Evolutionary conservation across 257 asterid genomes (phyloP).

Genomic region (Rubia yunnanensis): DNA sequence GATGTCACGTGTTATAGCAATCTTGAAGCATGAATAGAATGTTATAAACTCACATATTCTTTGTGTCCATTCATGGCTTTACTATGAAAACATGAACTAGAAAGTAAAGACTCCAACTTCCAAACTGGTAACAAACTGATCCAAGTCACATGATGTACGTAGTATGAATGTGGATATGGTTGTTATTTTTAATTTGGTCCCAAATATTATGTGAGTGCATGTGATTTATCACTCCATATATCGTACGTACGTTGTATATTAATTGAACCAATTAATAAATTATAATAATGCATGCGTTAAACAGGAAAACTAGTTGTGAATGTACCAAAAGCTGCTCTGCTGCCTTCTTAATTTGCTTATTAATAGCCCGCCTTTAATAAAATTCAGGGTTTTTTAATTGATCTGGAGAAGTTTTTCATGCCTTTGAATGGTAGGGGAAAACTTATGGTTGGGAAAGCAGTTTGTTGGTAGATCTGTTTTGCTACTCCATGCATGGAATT

Average conservation of each 20-base stretch:
- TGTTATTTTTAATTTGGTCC: conserved; percentile 3
- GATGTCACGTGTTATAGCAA: too few relatives aligned
- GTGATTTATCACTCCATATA: neutral
- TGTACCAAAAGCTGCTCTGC: neutral
- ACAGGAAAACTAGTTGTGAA: neutral
- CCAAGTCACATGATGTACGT: conserved; percentile 4
- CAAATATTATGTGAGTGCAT: neutral
- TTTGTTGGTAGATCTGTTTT: neutral
- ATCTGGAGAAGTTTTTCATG: too few relatives aligned
- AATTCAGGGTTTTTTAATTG: too few relatives aligned
- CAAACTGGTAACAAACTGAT: neutral
- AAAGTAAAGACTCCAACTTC: neutral
- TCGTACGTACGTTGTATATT: neutral
- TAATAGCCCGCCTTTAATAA: too few relatives aligned
- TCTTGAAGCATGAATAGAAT: too few relatives aligned
- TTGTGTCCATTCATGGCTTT: neutral
- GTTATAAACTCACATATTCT: neutral
- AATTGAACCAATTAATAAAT: neutral
- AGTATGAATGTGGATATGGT: neutral
- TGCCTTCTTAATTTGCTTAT: neutral
- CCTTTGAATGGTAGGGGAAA: neutral
- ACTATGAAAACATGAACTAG: neutral
- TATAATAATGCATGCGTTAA: neutral
- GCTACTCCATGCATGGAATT: too few relatives aligned
- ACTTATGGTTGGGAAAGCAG: neutral